phyloP scores from a whole-genome alignment of 108 stramenopile species.

The Skeletonema costatum region DNA sequence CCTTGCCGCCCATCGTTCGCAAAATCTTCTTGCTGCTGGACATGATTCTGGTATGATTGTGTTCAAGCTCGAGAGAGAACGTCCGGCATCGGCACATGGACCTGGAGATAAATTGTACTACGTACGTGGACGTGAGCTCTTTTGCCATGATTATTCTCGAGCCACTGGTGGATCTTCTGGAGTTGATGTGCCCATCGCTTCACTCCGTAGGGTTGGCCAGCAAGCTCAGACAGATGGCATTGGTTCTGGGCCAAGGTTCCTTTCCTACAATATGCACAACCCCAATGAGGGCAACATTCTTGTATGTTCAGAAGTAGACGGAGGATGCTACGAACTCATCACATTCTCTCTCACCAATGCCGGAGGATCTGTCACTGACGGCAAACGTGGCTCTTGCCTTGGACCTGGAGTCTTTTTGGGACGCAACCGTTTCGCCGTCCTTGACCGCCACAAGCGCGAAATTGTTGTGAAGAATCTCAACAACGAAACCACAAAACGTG shows the following conservation, averaged over 20 bases:
- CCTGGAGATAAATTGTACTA: slow-evolving; percentile 88
- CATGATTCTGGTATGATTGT: slow-evolving; percentile 99
- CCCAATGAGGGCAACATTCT: slow-evolving; percentile 92
- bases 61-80: slow-evolving; percentile 98
- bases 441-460: slow-evolving; percentile 91
- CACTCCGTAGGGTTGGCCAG: slow-evolving; percentile 89
- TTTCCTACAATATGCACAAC: slow-evolving; percentile 96
- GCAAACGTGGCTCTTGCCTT: slow-evolving; percentile 91
- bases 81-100: slow-evolving; percentile 89
- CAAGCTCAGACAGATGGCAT: slow-evolving; percentile 93
- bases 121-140: slow-evolving; percentile 95
- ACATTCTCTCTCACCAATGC: slow-evolving; percentile 84
- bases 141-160: slow-evolving; percentile 88
- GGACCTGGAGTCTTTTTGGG: slow-evolving; percentile 95
- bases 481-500: slow-evolving; percentile 94
- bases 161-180: slow-evolving; percentile 64
- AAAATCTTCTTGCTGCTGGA: slow-evolving; percentile 98
- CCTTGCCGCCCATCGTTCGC: slow-evolving; percentile 89
- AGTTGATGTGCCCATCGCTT: slow-evolving; percentile 90
- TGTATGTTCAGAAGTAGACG: slow-evolving; percentile 90
- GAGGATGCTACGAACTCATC: slow-evolving; percentile 95
- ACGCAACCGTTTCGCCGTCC: slow-evolving; percentile 94
- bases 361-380: slow-evolving; percentile 84
- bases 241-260: slow-evolving; percentile 88
- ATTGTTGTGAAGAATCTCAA: slow-evolving; percentile 96